Evolutionary conservation across 2,329 filamentous ascomycete genomes (phyloP).

Genomic region (Ophiocordyceps australis): DNA sequence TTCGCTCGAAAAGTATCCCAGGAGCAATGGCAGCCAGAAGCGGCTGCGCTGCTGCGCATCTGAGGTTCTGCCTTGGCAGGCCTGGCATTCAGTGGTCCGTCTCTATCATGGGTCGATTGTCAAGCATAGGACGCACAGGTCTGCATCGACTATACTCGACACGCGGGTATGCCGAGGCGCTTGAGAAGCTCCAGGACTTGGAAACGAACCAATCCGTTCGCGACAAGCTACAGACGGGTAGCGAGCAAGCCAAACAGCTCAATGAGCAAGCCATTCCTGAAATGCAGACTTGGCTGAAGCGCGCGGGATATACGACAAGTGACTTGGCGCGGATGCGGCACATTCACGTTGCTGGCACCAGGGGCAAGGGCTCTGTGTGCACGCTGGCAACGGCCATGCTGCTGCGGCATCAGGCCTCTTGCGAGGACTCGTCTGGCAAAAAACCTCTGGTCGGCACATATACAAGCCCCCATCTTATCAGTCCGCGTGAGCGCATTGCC

Average conservation of each 20-base stretch:
- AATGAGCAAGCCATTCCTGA: conserved; percentile 66
- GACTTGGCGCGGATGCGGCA: conserved; percentile 25
- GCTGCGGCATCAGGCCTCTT: conserved; percentile 20
- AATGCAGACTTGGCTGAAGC: conserved; percentile 59
- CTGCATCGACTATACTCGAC: too few relatives aligned
- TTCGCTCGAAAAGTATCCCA: too few relatives aligned
- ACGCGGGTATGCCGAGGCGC: conserved; percentile 43
- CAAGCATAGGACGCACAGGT: too few relatives aligned
- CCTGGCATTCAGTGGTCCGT: too few relatives aligned
- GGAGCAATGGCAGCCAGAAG: too few relatives aligned
- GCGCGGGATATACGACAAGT: conserved; percentile 48
- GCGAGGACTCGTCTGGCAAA: too few relatives aligned
- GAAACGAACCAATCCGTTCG: conserved; percentile 70
- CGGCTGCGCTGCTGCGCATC: too few relatives aligned
- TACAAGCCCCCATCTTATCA: conserved; percentile 72
- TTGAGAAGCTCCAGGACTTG: conserved; percentile 55
- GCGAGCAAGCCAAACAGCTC: conserved; percentile 26
- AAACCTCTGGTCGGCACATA: conserved; percentile 58
- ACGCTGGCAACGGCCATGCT: conserved; percentile 70
- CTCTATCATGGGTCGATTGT: too few relatives aligned
- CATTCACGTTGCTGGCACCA: conserved; percentile 83
- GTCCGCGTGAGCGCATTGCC: conserved; percentile 68
- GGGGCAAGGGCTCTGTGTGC: conserved; percentile 82
- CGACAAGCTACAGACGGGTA: too few relatives aligned
- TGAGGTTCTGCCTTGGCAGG: too few relatives aligned